These are phyloP conservation scores for Leccinum broughii DNA, from an alignment of 768 basidiomycete genomes.

Conservation along the genomic window DNA sequence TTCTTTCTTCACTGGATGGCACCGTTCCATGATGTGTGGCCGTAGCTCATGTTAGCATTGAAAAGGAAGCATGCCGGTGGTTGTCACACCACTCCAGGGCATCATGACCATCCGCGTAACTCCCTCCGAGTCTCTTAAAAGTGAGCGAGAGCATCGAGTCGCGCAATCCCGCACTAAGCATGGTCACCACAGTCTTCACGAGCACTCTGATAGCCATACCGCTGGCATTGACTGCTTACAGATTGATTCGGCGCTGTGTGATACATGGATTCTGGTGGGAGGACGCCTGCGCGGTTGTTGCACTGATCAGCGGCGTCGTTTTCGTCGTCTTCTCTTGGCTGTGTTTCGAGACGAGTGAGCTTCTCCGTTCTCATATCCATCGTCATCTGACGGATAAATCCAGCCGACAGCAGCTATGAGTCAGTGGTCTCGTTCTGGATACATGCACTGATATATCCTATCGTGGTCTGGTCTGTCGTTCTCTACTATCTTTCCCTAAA, in stretches of 20 bases:
- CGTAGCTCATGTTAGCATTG: neutral
- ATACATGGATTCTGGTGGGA: conserved; percentile 20
- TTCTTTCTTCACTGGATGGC: conserved; percentile 16
- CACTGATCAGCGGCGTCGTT: neutral
- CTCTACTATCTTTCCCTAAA: neutral
- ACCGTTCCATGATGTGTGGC: neutral
- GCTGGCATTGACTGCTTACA: conserved; percentile 4
- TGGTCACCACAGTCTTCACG: conserved; percentile 7
- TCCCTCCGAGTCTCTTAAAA: conserved; percentile 6
- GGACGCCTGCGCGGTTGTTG: conserved; percentile 15
- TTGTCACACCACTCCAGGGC: neutral
- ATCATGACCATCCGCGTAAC: neutral
- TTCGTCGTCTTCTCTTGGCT: conserved; percentile 14
- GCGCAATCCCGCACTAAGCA: neutral
- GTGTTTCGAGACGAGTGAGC: conserved; percentile 6
- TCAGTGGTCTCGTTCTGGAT: conserved; percentile 9
- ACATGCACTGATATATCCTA: conserved; percentile 10
- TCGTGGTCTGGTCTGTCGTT: conserved; percentile 17
- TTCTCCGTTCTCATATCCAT: neutral
- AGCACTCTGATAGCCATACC: conserved; percentile 8
- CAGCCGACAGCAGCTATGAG: conserved; percentile 4
- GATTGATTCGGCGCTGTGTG: conserved; percentile 3
- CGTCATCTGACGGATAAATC: neutral
- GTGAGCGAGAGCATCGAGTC: conserved; percentile 7
- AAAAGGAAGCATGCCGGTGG: neutral